phyloP scores from a whole-genome alignment of 2,329 filamentous ascomycete genomes.

The Pezicula rhizophila region DNA sequence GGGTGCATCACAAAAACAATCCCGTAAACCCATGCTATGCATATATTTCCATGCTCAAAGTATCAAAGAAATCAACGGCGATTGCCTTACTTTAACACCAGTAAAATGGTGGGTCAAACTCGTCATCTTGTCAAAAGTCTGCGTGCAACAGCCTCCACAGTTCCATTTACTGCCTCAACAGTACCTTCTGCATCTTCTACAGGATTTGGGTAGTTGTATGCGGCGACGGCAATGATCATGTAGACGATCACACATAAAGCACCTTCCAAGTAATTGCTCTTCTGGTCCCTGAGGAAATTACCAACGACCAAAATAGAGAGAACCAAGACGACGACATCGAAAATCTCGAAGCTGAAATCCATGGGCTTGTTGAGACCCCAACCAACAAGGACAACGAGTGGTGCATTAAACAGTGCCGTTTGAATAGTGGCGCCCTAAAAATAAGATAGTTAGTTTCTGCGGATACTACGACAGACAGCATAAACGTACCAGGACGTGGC shows the following conservation, averaged over 20 bases:
- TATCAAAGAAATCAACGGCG: no score
- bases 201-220: constrained; percentile 49
- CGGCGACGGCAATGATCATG: constrained; percentile 52
- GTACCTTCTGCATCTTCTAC: neutral
- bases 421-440: constrained; percentile 80
- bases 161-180: no score
- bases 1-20: no score
- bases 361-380: constrained; percentile 70
- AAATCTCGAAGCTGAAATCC: constrained; percentile 79
- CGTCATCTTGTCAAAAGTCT: no score
- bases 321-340: constrained; percentile 77
- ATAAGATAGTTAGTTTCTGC: neutral
- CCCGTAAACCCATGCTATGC: no score
- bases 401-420: constrained; percentile 82
- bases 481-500: constrained; percentile 1
- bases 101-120: no score
- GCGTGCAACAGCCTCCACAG: no score
- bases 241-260: constrained; percentile 68
- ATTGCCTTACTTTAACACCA: no score
- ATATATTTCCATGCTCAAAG: no score
- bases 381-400: constrained; percentile 74
- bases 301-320: constrained; percentile 82
- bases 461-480: no score
- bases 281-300: constrained; percentile 80
- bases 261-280: constrained; percentile 87